phyloP scores from a whole-genome alignment of 2,329 filamentous ascomycete species.

The Cytospora chrysosperma region DNA sequence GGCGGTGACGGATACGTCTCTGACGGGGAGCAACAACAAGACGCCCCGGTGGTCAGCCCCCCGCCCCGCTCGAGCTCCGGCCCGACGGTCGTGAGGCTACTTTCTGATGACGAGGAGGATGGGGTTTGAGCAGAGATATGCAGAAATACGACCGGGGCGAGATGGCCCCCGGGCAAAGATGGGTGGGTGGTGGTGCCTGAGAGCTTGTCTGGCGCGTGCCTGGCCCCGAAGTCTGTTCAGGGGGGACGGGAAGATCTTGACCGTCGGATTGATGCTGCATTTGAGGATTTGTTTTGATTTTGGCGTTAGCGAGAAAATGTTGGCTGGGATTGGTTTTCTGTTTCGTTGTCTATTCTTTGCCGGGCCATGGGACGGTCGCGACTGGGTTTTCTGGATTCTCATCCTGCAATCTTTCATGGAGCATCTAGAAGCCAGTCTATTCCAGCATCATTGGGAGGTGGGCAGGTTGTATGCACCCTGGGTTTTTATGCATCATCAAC shows the following conservation, averaged over 20 bases:
- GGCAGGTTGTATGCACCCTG: neutral
- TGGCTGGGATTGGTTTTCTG: fast-evolving
- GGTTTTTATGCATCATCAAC: neutral
- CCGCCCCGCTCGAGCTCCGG: neutral
- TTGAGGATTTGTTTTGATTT: neutral
- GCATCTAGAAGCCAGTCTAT: neutral
- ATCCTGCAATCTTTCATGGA: neutral
- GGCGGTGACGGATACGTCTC: neutral
- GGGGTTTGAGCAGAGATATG: neutral
- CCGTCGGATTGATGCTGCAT: neutral
- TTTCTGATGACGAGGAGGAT: neutral
- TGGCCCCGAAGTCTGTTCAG: too few relatives aligned
- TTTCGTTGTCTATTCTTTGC: too few relatives aligned
- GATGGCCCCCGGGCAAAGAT: neutral
- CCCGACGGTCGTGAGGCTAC: neutral
- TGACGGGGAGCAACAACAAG: neutral
- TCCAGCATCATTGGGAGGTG: neutral
- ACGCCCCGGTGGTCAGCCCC: neutral
- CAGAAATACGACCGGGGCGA: neutral
- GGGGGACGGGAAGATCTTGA: too few relatives aligned
- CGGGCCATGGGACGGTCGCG: neutral
- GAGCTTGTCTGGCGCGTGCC: neutral
- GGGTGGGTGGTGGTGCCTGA: neutral
- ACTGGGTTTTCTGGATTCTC: neutral
- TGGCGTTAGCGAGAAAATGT: neutral